Base-by-base conservation (phyloP, 208 protist species). In the Leishmania guyanensis region DNA sequence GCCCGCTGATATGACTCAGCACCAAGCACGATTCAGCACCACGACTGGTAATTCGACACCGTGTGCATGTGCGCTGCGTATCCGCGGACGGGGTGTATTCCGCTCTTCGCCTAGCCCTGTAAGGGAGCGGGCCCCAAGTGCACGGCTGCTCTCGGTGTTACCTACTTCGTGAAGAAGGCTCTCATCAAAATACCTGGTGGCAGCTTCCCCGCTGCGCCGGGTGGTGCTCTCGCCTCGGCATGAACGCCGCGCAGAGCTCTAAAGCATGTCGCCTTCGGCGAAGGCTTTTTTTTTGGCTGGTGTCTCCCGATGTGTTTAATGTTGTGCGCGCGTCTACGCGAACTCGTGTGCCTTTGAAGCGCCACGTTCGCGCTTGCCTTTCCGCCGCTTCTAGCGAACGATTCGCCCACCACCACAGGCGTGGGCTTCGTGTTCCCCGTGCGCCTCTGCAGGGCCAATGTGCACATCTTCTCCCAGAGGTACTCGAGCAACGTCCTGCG, bases 401-500 rank as follows among this genome's bases (percentile, higher is more conserved):
- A n/a, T 6, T 80, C 80, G 1, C 84, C 80, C 65, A 89, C 85
- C 29, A 75, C 86, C 58, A 75, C 68, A 3, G 90, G 76, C n/a
- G 89, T 77, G 3, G 88, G 75, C 29, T 84, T 96, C 58, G 75
- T 92, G 73, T 94, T 94, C 72, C 71, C 93, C 39, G 85, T 81
- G 29, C 76, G 72, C 71, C 91, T 90, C 75, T 84, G 84, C 70
- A 93, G 89, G 82, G 87, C 89, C 17, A 92, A 90, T 80, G 79
- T 96, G 22, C 90, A 96, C 77, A 94, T 94, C 66, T 86, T 96
- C 5, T 91, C 89, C 0, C 84, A 96, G 69, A 90, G 92, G 33
- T 88, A 91, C 81, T 96, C 94, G 88, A 94, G 88, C 79, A 86
- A 88, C 33, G 53, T 93, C 51, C 83, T 96, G 69, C 86, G 86